Evolutionary conservation across 768 basidiomycete genomes (phyloP).

Genomic region (Boletus rex-veris): DNA sequence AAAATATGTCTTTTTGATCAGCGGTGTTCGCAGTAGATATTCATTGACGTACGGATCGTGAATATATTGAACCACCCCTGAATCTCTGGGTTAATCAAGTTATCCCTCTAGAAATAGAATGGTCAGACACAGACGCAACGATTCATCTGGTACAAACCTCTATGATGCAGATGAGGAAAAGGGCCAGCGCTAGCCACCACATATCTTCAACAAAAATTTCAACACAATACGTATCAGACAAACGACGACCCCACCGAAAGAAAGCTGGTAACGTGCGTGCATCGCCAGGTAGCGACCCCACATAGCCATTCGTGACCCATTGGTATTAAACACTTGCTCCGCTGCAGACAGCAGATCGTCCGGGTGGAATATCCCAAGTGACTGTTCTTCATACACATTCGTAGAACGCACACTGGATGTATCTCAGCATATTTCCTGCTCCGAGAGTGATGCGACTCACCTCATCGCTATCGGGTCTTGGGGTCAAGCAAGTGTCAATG

Average conservation of each 20-base stretch:
- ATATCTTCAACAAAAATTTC: constrained; percentile 59
- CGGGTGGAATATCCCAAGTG: constrained; percentile 71
- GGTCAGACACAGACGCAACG: not conserved
- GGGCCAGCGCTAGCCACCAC: constrained; percentile 88
- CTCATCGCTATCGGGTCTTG: constrained; percentile 80
- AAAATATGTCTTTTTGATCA: not conserved
- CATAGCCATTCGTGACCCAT: constrained; percentile 52
- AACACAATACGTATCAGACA: not conserved
- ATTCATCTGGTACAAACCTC: constrained; percentile 52
- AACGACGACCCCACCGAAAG: constrained; percentile 61
- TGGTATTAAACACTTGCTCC: constrained; percentile 39
- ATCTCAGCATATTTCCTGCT: not conserved
- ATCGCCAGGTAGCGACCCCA: constrained; percentile 77
- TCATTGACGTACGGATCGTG: constrained; percentile 52
- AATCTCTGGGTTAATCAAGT: constrained; percentile 51
- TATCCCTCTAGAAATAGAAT: constrained; percentile 45
- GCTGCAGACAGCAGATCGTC: constrained; percentile 49
- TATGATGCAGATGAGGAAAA: constrained; percentile 90
- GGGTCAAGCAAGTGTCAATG: constrained; percentile 2
- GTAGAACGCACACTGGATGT: constrained; percentile 75
- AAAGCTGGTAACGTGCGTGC: constrained; percentile 85
- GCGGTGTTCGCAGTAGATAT: not conserved
- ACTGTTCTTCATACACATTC: constrained; percentile 92
- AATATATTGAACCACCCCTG: constrained; percentile 83
- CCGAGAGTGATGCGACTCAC: constrained; percentile 30